Base-by-base conservation (phyloP, 2,329 filamentous ascomycete genomes). In the Raffaelea ambrosiae region DNA sequence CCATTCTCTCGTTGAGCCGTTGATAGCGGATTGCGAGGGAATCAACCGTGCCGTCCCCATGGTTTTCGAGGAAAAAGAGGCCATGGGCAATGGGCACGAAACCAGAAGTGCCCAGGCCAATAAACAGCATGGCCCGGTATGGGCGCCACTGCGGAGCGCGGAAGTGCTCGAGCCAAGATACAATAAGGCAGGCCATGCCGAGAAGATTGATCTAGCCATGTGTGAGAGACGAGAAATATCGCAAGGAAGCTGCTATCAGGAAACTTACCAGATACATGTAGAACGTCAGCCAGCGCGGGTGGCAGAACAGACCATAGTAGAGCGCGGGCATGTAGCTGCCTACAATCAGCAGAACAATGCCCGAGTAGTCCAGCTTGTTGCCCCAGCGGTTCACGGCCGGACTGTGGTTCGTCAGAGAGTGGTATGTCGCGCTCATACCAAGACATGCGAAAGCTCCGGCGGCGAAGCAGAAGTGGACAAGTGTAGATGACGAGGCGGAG, bases 351-450 rank as follows among this genome's bases (percentile, higher is more conserved):
- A 83, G 79, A 26, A 97, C 87, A 57, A 98, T 98, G 7, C 93
- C 93, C 5, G 91, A 79, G 63, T 98, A 97, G 63, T 98, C 93
- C 48, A 97, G 70, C 64, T 95, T 88, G 63, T 97, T 97, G 11
- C 90, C 90, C 71, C 88, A 86, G 52, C 79, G 83, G 2, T 85
- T 82, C 14, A 96, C 87, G 2, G 67, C 66, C 35, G 81, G 78
- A 18, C 86, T 93, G 64, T 98, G 93, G 55, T 96, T 95, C 20
- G 76, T 81, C 43, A 96, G 77, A 2, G 86, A 77, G 63, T 98
- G 93, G 62, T 83, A 98, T 3, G 84, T 86, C 5, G 88, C 85
- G 56, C 84, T 89, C 82, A 90, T 87, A 20, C 84, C 83, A 46
- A 93, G 69, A 58, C 87, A 91, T 31, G 79, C 59, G 23, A 81